Conservation (phyloP, 2,329 filamentous ascomycete species). For the Xylaria sp. region DNA sequence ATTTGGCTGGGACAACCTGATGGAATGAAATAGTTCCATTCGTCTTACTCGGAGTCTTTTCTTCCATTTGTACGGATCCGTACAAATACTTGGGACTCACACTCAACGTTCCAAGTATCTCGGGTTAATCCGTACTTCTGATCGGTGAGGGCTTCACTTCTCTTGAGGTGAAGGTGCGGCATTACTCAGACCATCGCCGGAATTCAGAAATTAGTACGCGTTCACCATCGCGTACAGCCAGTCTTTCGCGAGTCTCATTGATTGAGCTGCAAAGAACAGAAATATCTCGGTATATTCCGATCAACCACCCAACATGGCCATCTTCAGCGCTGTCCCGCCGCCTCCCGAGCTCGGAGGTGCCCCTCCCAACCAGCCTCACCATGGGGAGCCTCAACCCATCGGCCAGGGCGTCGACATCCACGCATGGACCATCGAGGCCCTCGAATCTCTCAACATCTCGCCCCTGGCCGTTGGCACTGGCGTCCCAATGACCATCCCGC, state of each 20-base stretch:
- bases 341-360: slow-evolving; percentile 36
- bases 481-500: slow-evolving; percentile 65
- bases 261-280: neutral
- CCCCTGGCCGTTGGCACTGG: slow-evolving; percentile 55
- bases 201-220: too few species aligned
- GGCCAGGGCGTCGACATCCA: slow-evolving; percentile 52
- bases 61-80: too few species aligned
- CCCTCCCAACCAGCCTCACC: slow-evolving; percentile 23
- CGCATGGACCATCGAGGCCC: slow-evolving; percentile 58
- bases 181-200: too few species aligned
- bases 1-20: too few species aligned
- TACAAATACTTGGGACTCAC: too few species aligned
- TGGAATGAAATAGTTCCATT: too few species aligned
- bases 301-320: slow-evolving; percentile 33
- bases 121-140: too few species aligned
- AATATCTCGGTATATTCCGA: neutral
- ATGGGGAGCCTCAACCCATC: slow-evolving; percentile 17
- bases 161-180: too few species aligned
- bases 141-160: too few species aligned
- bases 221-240: neutral
- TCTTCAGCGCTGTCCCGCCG: slow-evolving; percentile 49
- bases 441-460: slow-evolving; percentile 51
- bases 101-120: too few species aligned
- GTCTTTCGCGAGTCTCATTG: neutral
- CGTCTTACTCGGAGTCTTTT: too few species aligned